A percentile compares a stretch with the other conserved stretches of the same genome.
Evolutionary conservation across 352 stramenopile species (phyloP).

Genomic region (Hyaloperonospora arabidopsidis): DNA sequence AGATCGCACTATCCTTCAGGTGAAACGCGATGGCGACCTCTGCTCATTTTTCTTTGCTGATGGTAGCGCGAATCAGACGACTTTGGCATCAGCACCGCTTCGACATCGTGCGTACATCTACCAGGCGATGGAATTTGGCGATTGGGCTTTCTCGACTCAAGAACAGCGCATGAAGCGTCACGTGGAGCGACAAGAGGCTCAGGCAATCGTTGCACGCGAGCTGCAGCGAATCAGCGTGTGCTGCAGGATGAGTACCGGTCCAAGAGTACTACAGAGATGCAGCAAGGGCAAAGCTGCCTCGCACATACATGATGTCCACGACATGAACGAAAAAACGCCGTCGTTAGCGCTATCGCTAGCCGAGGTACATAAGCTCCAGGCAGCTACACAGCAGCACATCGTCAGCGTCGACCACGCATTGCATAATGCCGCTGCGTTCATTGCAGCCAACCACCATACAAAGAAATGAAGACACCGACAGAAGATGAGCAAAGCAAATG

Average conservation of each 20-base stretch:
- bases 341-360: constrained; percentile 21
- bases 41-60: constrained; percentile 53
- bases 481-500: constrained; percentile 9
- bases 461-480: too few relatives aligned
- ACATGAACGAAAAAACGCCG: constrained; percentile 2
- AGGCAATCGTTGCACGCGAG: constrained; percentile 28
- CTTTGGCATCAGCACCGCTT: constrained; percentile 30
- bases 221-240: constrained; percentile 42
- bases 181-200: constrained; percentile 22
- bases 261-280: constrained; percentile 1
- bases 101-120: constrained; percentile 44
- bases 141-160: constrained; percentile 58
- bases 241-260: constrained; percentile 29
- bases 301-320: constrained; percentile 3
- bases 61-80: constrained; percentile 32
- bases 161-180: constrained; percentile 43
- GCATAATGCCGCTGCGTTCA: constrained; percentile 12
- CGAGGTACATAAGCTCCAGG: constrained; percentile 37
- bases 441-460: constrained; percentile 10
- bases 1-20: constrained; percentile 66
- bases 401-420: constrained; percentile 32
- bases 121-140: constrained; percentile 45
- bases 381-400: constrained; percentile 49
- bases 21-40: constrained; percentile 26
- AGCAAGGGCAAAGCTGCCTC: not conserved